These are phyloP conservation scores for Atkinsonella texensis DNA, from an alignment of 2,329 filamentous ascomycete species.

Conservation along the genomic window DNA sequence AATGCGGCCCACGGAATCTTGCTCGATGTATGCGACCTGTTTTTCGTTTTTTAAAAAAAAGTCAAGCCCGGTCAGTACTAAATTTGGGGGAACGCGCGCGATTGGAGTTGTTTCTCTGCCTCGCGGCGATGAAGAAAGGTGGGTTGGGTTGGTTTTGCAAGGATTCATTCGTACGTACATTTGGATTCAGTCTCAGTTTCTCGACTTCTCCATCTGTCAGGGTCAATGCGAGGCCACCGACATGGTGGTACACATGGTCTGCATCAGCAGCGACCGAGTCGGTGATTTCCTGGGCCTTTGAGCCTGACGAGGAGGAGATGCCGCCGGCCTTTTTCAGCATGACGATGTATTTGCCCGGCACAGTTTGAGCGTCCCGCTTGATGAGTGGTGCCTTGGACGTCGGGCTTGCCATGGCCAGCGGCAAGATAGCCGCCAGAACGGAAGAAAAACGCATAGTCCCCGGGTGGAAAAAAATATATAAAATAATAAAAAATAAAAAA, in stretches of 20 bases:
- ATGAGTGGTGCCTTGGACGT: not conserved
- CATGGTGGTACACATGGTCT: not conserved
- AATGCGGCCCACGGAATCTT: constrained; percentile 15
- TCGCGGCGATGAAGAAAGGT: too few relatives aligned
- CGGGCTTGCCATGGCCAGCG: not conserved
- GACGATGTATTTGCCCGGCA: not conserved
- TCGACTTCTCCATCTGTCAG: not conserved
- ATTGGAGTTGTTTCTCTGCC: not conserved
- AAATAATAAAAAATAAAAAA: too few relatives aligned
- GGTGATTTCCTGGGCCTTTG: not conserved
- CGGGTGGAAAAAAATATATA: too few relatives aligned
- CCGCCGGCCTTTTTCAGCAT: not conserved
- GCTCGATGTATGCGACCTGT: constrained; percentile 24
- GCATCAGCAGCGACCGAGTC: not conserved
- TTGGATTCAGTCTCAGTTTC: not conserved
- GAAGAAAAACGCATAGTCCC: not conserved
- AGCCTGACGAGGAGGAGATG: not conserved
- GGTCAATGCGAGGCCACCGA: not conserved
- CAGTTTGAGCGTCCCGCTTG: not conserved
- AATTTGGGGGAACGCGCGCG: too few relatives aligned
- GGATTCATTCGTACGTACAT: not conserved
- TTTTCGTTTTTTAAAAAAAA: too few relatives aligned
- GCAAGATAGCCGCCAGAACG: not conserved
- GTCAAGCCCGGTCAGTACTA: too few relatives aligned
- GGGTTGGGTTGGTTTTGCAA: too few relatives aligned